Percentiles rank a stretch among this genome's conserved stretches.
Evolutionary conservation across 2,329 filamentous ascomycete species (phyloP).

Genomic region (Colletotrichum chlorophyti): DNA sequence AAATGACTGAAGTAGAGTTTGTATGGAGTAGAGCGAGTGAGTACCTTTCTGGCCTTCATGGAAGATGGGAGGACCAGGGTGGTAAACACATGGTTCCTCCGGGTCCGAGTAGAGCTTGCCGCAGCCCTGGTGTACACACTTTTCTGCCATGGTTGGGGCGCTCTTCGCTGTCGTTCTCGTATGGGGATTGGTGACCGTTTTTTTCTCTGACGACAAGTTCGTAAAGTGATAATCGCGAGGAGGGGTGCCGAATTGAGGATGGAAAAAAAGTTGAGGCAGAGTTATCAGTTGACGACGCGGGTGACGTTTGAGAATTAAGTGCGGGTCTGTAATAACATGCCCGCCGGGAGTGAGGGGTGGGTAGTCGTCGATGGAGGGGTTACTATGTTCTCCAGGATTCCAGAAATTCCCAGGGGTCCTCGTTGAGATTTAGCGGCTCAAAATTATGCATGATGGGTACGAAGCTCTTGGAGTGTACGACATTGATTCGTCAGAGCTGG

Average conservation of each 20-base stretch:
- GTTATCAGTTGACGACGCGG: not conserved
- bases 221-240: too few relatives aligned
- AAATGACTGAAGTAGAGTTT: constrained; percentile 16
- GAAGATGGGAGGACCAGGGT: constrained; percentile 92
- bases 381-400: constrained; percentile 31
- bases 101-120: constrained; percentile 85
- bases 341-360: constrained; percentile 16
- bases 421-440: constrained; percentile 18
- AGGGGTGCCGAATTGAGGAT: not conserved
- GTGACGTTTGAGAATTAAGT: constrained; percentile 13
- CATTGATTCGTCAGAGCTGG: constrained; percentile 1
- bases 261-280: not conserved
- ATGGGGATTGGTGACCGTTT: not conserved
- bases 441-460: constrained; percentile 23
- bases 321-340: constrained; percentile 8
- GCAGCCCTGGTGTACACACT: constrained; percentile 97
- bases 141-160: constrained; percentile 67
- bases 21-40: constrained; percentile 6
- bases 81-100: constrained; percentile 86
- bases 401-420: constrained; percentile 30
- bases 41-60: constrained; percentile 98
- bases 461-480: not conserved
- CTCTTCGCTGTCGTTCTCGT: constrained; percentile 20
- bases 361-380: constrained; percentile 29
- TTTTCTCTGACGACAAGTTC: not conserved